phyloP scores from a whole-genome alignment of 2,329 filamentous ascomycete genomes.

The Dactylellina drechsleri region DNA sequence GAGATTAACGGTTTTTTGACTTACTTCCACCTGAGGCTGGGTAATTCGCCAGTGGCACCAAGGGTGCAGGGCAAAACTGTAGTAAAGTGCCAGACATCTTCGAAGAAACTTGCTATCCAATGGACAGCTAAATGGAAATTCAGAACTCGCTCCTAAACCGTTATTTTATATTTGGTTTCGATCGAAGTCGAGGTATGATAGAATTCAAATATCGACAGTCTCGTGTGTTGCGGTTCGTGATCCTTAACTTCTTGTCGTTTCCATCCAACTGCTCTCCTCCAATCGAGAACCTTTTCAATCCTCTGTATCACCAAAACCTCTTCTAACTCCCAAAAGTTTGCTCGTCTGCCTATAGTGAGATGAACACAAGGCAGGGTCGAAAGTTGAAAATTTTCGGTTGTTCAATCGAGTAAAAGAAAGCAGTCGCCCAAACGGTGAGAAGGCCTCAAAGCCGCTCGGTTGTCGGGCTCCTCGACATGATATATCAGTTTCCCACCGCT shows the following conservation, averaged over 20 bases:
- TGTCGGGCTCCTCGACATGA: slow-evolving; percentile 48
- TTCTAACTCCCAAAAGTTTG: slow-evolving; percentile 28
- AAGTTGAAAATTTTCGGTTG: slow-evolving; percentile 37
- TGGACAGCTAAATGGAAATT: slow-evolving; percentile 18
- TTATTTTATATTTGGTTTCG: background rate
- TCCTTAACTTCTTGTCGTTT: slow-evolving; percentile 15
- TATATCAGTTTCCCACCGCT: slow-evolving; percentile 42
- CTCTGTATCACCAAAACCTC: slow-evolving; percentile 23
- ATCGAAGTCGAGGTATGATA: background rate
- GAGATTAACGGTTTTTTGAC: slow-evolving; percentile 59
- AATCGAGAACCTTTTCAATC: slow-evolving; percentile 22
- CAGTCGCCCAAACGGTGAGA: slow-evolving; percentile 18
- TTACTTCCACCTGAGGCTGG: slow-evolving; percentile 73
- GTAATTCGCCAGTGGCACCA: slow-evolving; percentile 73
- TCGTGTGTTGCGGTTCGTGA: slow-evolving; percentile 33
- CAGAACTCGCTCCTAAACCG: slow-evolving; percentile 3
- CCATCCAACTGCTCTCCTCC: slow-evolving; percentile 21
- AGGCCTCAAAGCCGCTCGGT: slow-evolving; percentile 22
- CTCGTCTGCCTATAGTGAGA: slow-evolving; percentile 44
- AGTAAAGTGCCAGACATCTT: slow-evolving; percentile 33
- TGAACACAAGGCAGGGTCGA: slow-evolving; percentile 24
- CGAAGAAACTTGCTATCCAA: slow-evolving; percentile 18
- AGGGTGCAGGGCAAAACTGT: slow-evolving; percentile 72
- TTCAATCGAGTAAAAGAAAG: slow-evolving; percentile 37
- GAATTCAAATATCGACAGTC: slow-evolving; percentile 20